These are phyloP conservation scores for Intubia oerlemansii DNA, from an alignment of 2,329 filamentous ascomycete species.

Conservation along the genomic window DNA sequence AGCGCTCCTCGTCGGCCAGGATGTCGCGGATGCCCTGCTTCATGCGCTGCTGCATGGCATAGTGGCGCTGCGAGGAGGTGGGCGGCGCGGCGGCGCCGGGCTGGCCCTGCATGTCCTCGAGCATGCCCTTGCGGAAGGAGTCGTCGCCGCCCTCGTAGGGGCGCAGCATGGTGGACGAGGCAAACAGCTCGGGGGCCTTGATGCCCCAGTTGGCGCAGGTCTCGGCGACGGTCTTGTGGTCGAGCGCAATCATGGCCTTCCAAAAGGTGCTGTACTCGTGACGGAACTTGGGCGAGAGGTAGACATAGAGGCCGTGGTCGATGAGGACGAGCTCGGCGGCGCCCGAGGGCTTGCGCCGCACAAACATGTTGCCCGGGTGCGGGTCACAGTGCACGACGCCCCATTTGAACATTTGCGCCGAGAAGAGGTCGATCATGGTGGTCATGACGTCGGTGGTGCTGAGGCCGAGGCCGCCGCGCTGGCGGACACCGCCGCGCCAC, in stretches of 20 bases:
- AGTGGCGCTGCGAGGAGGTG: constrained; percentile 53
- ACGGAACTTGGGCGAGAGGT: constrained; percentile 66
- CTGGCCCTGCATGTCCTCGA: constrained; percentile 40
- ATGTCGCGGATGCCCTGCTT: constrained; percentile 47
- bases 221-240: constrained; percentile 55
- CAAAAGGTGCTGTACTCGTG: constrained; percentile 79
- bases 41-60: constrained; percentile 73
- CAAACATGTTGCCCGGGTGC: constrained; percentile 93
- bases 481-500: constrained; percentile 54
- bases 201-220: constrained; percentile 74
- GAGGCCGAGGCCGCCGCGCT: constrained; percentile 65
- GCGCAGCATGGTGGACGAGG: constrained; percentile 69
- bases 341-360: constrained; percentile 67
- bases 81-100: no score
- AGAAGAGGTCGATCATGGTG: constrained; percentile 90
- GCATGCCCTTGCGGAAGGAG: constrained; percentile 42
- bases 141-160: constrained; percentile 76
- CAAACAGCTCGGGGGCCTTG: constrained; percentile 74
- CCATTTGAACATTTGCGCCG: constrained; percentile 96
- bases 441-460: constrained; percentile 77
- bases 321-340: constrained; percentile 81
- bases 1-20: constrained; percentile 66
- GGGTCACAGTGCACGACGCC: constrained; percentile 91
- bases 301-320: constrained; percentile 90
- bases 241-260: constrained; percentile 84